Percentiles rank a stretch among this genome's conserved stretches.
These are phyloP conservation scores for Fomitopsis pinicola DNA, from an alignment of 1,284 basidiomycete genomes.

Conservation along the genomic window DNA sequence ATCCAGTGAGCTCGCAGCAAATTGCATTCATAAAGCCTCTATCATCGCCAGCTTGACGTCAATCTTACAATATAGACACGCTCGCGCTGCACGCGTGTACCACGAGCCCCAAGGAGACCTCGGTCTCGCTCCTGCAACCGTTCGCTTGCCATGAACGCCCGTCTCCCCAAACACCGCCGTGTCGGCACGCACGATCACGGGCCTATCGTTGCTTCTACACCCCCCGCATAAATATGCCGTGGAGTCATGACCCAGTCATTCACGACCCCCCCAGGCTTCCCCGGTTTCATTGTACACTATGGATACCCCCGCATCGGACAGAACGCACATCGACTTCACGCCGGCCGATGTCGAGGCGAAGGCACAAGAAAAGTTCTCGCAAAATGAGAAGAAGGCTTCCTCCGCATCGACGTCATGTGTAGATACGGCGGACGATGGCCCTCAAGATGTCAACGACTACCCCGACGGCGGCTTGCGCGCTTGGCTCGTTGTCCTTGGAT, in stretches of 20 bases:
- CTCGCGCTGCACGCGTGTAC: not conserved
- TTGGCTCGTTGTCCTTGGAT: slow-evolving; percentile 19
- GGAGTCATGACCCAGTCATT: not conserved
- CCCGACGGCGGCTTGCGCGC: slow-evolving; percentile 15
- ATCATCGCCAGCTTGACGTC: not conserved
- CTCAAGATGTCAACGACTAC: slow-evolving; percentile 11
- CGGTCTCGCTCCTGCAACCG: not conserved
- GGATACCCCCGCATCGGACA: slow-evolving; percentile 20
- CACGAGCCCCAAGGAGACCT: not conserved
- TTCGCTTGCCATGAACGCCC: not conserved
- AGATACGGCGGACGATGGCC: slow-evolving; percentile 10
- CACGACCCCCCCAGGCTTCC: slow-evolving; percentile 2
- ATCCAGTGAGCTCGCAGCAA: not conserved
- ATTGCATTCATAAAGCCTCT: not conserved
- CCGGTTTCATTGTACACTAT: slow-evolving; percentile 8
- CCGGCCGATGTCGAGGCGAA: slow-evolving; percentile 11
- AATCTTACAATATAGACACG: not conserved
- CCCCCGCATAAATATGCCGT: slow-evolving; percentile 8
- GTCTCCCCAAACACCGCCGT: not conserved
- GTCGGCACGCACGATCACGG: not conserved
- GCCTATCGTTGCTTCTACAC: not conserved
- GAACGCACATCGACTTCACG: slow-evolving; percentile 16
- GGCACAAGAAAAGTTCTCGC: slow-evolving; percentile 11
- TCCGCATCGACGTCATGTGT: slow-evolving; percentile 13
- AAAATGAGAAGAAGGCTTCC: not conserved